Conservation (phyloP, 352 stramenopile genomes). For the Phytophthora cajani region DNA sequence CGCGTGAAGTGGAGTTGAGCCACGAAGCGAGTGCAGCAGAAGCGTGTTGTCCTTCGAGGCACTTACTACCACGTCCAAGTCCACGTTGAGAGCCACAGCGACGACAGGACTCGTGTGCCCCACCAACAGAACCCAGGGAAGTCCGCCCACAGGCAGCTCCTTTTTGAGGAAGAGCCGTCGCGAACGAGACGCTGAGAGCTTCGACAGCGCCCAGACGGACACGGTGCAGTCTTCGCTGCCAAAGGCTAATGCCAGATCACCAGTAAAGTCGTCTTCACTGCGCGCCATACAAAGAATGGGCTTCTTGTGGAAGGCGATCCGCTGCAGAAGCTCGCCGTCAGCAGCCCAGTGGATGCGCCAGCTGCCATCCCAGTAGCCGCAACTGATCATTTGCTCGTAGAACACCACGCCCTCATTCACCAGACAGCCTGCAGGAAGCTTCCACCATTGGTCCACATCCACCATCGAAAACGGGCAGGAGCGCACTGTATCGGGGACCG, state of each 20-base stretch:
- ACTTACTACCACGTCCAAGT: slow-evolving; percentile 85
- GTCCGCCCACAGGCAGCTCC: slow-evolving; percentile 75
- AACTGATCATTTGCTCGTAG: slow-evolving; percentile 92
- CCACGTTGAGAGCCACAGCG: slow-evolving; percentile 81
- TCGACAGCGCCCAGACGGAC: slow-evolving; percentile 87
- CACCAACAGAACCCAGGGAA: slow-evolving; percentile 83
- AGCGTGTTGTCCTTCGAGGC: slow-evolving; percentile 79
- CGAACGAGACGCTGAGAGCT: slow-evolving; percentile 76
- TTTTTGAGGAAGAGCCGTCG: slow-evolving; percentile 89
- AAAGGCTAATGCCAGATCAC: slow-evolving; percentile 83
- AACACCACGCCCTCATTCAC: slow-evolving; percentile 85
- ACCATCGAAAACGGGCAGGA: slow-evolving; percentile 81
- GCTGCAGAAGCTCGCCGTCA: slow-evolving; percentile 83
- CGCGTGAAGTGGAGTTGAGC: slow-evolving; percentile 74
- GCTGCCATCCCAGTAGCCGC: slow-evolving; percentile 87
- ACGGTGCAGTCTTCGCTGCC: slow-evolving; percentile 88
- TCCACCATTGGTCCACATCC: slow-evolving; percentile 89
- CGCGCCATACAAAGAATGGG: slow-evolving; percentile 86
- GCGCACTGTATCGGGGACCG: slow-evolving; percentile 67
- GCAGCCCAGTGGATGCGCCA: slow-evolving; percentile 90
- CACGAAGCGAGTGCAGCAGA: slow-evolving; percentile 78
- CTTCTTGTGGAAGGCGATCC: slow-evolving; percentile 90
- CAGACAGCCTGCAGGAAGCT: slow-evolving; percentile 73
- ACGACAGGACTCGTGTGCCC: slow-evolving; percentile 83
- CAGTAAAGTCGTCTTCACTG: slow-evolving; percentile 87